phyloP scores from a whole-genome alignment of 2,329 filamentous ascomycete species.

The Botrytis pseudocinerea region DNA sequence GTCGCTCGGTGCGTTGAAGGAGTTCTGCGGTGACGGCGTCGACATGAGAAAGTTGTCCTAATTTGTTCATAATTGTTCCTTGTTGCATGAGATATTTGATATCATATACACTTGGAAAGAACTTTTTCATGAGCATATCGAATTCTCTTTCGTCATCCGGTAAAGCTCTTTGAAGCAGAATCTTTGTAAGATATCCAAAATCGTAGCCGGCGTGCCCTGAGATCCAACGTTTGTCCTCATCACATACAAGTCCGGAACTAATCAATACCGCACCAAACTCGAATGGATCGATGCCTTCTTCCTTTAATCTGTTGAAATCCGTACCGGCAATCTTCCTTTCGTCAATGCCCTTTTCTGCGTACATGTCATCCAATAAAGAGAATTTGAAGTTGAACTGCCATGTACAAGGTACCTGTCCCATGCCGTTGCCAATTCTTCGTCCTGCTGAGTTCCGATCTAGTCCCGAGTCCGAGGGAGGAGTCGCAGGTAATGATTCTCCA shows the following conservation, averaged over 20 bases:
- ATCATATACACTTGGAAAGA: constrained; percentile 91
- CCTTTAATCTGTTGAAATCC: constrained; percentile 80
- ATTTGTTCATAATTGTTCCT: constrained; percentile 69
- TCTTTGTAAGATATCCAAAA: constrained; percentile 95
- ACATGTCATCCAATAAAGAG: constrained; percentile 94
- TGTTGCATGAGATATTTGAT: constrained; percentile 97
- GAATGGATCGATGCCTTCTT: constrained; percentile 85
- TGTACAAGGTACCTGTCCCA: constrained; percentile 70
- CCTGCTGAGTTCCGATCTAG: constrained; percentile 48
- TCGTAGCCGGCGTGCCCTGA: constrained; percentile 98
- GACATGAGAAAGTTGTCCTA: constrained; percentile 61
- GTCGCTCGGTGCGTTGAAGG: constrained; percentile 81
- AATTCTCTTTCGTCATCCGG: constrained; percentile 91
- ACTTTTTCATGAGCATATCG: constrained; percentile 82
- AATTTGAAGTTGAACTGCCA: constrained; percentile 99
- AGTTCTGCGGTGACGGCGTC: constrained; percentile 70
- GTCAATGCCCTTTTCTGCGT: constrained; percentile 90
- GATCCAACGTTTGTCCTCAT: constrained; percentile 90
- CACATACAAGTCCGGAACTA: constrained; percentile 85
- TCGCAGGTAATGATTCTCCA: constrained; percentile 77
- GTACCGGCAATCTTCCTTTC: constrained; percentile 90
- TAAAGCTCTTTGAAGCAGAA: constrained; percentile 78
- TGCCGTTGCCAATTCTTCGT: constrained; percentile 48
- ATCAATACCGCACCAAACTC: constrained; percentile 89
- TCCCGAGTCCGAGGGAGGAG: constrained; percentile 46